Evolutionary conservation across 2,329 filamentous ascomycete species (phyloP).

Genomic region (Fusarium mundagurra): DNA sequence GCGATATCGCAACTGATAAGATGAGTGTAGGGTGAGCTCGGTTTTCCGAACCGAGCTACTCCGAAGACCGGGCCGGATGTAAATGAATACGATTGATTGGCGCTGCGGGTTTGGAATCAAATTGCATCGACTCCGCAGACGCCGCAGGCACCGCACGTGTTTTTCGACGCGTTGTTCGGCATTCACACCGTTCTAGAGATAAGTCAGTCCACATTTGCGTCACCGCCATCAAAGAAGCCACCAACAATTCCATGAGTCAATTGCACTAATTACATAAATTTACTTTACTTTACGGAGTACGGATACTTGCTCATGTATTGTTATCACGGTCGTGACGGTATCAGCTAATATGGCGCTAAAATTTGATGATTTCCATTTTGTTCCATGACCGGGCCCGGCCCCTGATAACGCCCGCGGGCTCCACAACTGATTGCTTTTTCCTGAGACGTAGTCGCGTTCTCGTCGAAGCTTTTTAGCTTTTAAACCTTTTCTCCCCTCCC

Average conservation of each 20-base stretch:
- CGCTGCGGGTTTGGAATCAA: conserved; percentile 21
- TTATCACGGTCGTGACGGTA: neutral
- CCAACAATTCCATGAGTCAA: neutral
- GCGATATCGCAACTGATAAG: neutral
- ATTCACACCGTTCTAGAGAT: neutral
- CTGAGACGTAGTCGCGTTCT: neutral
- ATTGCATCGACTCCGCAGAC: neutral
- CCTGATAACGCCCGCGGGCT: conserved; percentile 24
- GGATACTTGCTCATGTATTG: neutral
- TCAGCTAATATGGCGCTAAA: conserved; percentile 33
- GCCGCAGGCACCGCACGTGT: conserved; percentile 9
- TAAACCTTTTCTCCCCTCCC: neutral
- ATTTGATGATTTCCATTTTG: conserved; percentile 30
- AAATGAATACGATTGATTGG: neutral
- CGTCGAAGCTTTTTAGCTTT: neutral
- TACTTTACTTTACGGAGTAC: too few relatives aligned
- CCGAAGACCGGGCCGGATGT: neutral
- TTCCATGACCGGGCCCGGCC: conserved; percentile 20
- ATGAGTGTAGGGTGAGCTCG: conserved; percentile 5
- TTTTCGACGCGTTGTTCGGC: neutral
- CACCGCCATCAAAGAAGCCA: neutral
- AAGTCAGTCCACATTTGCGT: conserved; percentile 16
- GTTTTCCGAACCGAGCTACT: conserved; percentile 7
- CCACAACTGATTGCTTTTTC: conserved; percentile 30
- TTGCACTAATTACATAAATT: conserved; percentile 13